Base-by-base conservation (phyloP, 768 basidiomycete species). In the Megacollybia marginata region DNA sequence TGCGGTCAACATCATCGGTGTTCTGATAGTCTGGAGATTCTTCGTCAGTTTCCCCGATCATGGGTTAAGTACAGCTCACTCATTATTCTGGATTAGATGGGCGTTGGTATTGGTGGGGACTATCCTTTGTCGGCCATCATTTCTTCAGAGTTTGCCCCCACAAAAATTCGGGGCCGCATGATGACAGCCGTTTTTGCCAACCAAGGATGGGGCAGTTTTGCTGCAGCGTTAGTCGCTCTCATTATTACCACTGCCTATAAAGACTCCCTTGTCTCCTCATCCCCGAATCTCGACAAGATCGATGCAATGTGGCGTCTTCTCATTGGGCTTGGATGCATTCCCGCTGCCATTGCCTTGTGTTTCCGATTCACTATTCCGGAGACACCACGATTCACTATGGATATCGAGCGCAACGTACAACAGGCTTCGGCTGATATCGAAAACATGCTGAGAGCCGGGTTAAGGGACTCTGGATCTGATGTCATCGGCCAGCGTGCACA, bases 281-380 rank as follows among this genome's bases (percentile, higher is more conserved):
- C 62, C 40, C 67, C 67, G 35, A 57, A 71, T 43, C 61, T 70
- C 32, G 52, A 61, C 12, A 72, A 76, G 42, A 73, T 95, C 51
- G 92, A 95, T 66, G 77, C 72, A 60, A 76, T 80, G 62, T 93
- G 92, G 92, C 85, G 92, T 58, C 68, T 93, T 46, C 75, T 94
- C 59, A 91, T 95, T 63, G 92, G 92, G 59, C 72, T 93, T 34
- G 92, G 92, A 42, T 87, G 84, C 49, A 71, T 95, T 46, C 92
- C 92, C 33, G 92, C 80, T 49, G 74, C 73, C 40, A 61, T 92
- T 50, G 91, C 89, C n/a, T 80, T 93, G 46, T 93, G 92, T 72
- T 93, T 89, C 85, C 88, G 92, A 62, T 76, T 93, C 32, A 92
- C 91, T 20, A 92, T 94, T 59, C 89, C 92, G 3, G 91, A 93